Percentiles rank a stretch among this genome's conserved stretches.
Evolutionary conservation across 306 rosid species (phyloP).

Genomic region (Sechiopsis laciniata): DNA sequence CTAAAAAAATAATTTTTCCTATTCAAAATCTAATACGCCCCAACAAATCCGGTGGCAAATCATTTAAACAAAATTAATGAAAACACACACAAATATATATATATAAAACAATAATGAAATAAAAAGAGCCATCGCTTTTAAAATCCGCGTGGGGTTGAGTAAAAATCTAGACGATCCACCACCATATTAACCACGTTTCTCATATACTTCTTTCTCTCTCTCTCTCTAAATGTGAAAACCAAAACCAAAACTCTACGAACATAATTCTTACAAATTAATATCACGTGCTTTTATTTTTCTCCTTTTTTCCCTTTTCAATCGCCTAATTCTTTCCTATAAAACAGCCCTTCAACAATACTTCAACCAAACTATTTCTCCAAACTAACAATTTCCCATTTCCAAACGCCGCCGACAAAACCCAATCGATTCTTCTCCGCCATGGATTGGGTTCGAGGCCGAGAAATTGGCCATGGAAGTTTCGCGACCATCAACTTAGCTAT

Average conservation of each 20-base stretch:
- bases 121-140: not conserved
- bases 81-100: not conserved
- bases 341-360: not conserved
- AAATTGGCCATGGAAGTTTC: constrained; percentile 63
- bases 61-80: not conserved
- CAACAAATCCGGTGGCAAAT: not conserved
- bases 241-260: not conserved
- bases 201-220: not conserved
- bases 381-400: not conserved
- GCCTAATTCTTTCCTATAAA: constrained; percentile 10
- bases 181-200: constrained; percentile 38
- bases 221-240: too few relatives aligned
- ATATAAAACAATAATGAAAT: not conserved
- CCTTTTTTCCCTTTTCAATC: not conserved
- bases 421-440: constrained; percentile 21
- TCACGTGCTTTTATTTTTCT: constrained; percentile 18
- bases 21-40: not conserved
- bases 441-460: constrained; percentile 76
- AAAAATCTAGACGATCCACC: constrained; percentile 26
- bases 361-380: not conserved
- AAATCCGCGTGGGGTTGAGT: constrained; percentile 5
- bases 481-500: constrained; percentile 53
- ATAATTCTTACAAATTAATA: not conserved
- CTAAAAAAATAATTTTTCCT: too few relatives aligned
- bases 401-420: not conserved